These are phyloP conservation scores for Citrus mangshanensis DNA, from an alignment of 345 rosid genomes.

Conservation along the genomic window DNA sequence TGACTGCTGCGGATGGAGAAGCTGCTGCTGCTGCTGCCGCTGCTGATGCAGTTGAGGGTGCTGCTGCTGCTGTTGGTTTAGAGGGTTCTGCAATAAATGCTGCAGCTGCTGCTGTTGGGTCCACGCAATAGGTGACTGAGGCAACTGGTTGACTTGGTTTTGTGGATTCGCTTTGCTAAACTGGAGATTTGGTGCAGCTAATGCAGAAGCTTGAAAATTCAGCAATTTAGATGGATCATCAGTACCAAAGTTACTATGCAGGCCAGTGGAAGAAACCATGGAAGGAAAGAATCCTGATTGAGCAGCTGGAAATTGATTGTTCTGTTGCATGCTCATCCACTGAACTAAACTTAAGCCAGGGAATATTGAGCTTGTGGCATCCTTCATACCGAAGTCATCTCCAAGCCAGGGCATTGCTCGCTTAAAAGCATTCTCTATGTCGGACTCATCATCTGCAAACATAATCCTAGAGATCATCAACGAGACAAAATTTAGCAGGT, in stretches of 20 bases:
- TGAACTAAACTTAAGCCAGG: conserved; percentile 92
- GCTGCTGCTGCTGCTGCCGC: conserved; percentile 34
- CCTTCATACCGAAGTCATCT: conserved; percentile 90
- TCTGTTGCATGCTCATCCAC: conserved; percentile 99
- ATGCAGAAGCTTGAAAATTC: conserved; percentile 70
- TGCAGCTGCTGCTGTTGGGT: conserved; percentile 74
- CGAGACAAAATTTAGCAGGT: not conserved
- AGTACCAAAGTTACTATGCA: conserved; percentile 54
- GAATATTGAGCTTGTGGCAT: conserved; percentile 63
- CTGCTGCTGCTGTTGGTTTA: conserved; percentile 39
- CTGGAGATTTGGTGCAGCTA: conserved; percentile 53
- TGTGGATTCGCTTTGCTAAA: conserved; percentile 58
- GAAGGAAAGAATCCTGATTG: conserved; percentile 65
- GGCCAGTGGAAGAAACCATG: conserved; percentile 41
- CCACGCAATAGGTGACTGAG: conserved; percentile 54
- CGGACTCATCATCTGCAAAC: conserved; percentile 78
- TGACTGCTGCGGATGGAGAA: conserved; percentile 32
- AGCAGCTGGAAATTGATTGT: conserved; percentile 61
- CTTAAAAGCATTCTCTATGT: conserved; percentile 82
- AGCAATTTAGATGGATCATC: conserved; percentile 80
- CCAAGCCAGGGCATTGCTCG: conserved; percentile 97
- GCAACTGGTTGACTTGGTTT: conserved; percentile 58
- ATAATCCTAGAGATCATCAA: conserved; percentile 19
- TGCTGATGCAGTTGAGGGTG: conserved; percentile 28
- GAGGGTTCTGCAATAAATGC: conserved; percentile 36